Evolutionary conservation across 306 rosid species (phyloP).

Genomic region (Benincasa hispida): DNA sequence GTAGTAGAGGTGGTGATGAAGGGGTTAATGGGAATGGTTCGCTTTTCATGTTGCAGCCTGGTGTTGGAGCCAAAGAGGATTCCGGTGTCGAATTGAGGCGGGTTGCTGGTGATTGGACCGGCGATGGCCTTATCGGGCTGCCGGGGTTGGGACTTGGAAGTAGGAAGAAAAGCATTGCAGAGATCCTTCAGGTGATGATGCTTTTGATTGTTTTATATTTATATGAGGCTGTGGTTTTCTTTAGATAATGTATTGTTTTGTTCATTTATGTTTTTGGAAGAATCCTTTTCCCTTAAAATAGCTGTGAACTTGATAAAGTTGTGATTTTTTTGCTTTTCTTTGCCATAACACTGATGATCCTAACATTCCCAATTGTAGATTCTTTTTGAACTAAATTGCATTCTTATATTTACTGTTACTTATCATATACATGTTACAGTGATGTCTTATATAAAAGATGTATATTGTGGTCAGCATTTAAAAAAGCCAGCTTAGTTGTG

Average conservation of each 20-base stretch:
- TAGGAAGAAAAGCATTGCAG: constrained; percentile 35
- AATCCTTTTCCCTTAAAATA: neutral
- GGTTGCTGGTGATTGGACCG: constrained; percentile 26
- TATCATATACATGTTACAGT: neutral
- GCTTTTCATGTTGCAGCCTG: constrained; percentile 31
- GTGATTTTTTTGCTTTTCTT: neutral
- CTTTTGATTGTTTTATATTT: neutral
- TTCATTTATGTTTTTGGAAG: neutral
- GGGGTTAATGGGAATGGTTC: constrained; percentile 13
- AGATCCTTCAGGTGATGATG: constrained; percentile 33
- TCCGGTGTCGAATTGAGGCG: constrained; percentile 11
- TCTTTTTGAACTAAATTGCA: neutral
- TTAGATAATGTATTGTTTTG: constrained; percentile 9
- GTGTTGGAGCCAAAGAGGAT: constrained; percentile 25
- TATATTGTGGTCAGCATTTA: neutral
- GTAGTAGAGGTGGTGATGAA: constrained; percentile 9
- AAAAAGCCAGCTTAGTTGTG: no score
- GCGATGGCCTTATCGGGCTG: constrained; percentile 37
- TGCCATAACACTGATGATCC: neutral
- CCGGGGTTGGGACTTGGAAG: constrained; percentile 37
- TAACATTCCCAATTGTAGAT: neutral
- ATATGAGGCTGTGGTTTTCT: neutral
- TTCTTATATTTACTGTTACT: neutral
- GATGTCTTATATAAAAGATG: neutral
- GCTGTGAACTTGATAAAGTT: neutral